These are phyloP conservation scores for Solanum sparsipilum DNA, from an alignment of 257 asterid genomes.

Conservation along the genomic window DNA sequence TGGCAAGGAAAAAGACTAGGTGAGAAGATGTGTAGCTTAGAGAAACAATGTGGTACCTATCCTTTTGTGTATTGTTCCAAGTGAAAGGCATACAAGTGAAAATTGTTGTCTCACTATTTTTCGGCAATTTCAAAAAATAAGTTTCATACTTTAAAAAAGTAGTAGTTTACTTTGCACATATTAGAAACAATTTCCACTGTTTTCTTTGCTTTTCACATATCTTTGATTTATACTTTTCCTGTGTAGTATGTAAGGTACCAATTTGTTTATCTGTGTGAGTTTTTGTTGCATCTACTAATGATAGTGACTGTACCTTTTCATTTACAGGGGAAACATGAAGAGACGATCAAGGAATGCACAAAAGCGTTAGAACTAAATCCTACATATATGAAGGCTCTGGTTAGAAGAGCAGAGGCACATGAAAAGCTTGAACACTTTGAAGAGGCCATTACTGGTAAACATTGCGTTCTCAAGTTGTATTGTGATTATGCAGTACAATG, in stretches of 20 bases:
- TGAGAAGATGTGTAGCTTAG: background rate
- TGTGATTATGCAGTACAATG: background rate
- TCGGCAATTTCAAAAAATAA: background rate
- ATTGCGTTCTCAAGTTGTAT: background rate
- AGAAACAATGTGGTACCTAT: background rate
- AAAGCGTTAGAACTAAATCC: slow-evolving; percentile 86
- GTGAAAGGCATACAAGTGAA: background rate
- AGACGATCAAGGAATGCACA: slow-evolving; percentile 75
- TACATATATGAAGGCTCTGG: slow-evolving; percentile 55
- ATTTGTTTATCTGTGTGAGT: background rate
- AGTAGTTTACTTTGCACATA: background rate
- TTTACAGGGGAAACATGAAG: slow-evolving; percentile 61
- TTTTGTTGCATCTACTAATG: background rate
- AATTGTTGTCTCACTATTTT: background rate
- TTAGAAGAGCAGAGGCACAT: slow-evolving; percentile 88
- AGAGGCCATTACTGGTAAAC: slow-evolving; percentile 74
- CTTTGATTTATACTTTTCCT: background rate
- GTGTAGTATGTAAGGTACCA: background rate
- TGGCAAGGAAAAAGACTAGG: background rate
- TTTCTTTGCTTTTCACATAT: background rate
- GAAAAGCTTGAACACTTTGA: slow-evolving; percentile 86
- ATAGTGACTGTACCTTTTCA: background rate
- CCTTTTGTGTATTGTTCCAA: background rate
- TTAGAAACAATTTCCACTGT: background rate
- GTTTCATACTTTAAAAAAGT: background rate